A percentile compares a stretch with the other conserved stretches of the same genome.
Conservation (phyloP, 257 asterid species). For the Coffea eugenioides region DNA sequence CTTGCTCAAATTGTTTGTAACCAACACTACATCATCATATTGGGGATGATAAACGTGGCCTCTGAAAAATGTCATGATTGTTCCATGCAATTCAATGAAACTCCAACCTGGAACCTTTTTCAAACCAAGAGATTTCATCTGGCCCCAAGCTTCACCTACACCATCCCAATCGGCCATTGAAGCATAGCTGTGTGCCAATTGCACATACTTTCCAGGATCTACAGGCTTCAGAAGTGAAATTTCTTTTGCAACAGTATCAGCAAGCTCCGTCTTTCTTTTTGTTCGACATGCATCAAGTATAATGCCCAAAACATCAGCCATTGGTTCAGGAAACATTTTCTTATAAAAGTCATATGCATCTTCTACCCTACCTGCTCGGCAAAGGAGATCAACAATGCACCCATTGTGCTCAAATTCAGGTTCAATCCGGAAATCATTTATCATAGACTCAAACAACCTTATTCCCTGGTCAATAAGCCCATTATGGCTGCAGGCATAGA, state of each 20-base stretch:
- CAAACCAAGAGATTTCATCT: slow-evolving; percentile 69
- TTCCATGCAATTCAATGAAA: slow-evolving; percentile 69
- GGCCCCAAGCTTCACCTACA: slow-evolving; percentile 76
- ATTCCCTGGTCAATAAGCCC: slow-evolving; percentile 72
- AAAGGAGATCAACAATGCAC: slow-evolving; percentile 77
- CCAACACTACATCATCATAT: slow-evolving; percentile 38
- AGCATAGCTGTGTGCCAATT: slow-evolving; percentile 77
- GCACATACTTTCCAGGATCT: slow-evolving; percentile 83
- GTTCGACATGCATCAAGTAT: slow-evolving; percentile 69
- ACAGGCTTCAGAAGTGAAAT: slow-evolving; percentile 42
- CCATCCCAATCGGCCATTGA: slow-evolving; percentile 72
- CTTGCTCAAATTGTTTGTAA: slow-evolving; percentile 42
- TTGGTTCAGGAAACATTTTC: slow-evolving; percentile 53
- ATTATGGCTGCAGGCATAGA: slow-evolving; percentile 75
- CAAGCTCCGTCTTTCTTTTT: slow-evolving; percentile 43
- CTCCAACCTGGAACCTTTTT: slow-evolving; percentile 86
- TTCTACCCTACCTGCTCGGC: slow-evolving; percentile 75
- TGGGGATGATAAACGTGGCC: slow-evolving; percentile 65
- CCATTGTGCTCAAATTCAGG: slow-evolving; percentile 76
- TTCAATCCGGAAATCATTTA: slow-evolving; percentile 45
- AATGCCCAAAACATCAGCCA: slow-evolving; percentile 65
- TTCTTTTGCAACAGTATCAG: slow-evolving; percentile 49
- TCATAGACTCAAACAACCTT: slow-evolving; percentile 66
- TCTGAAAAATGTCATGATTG: slow-evolving; percentile 53
- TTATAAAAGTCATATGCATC: slow-evolving; percentile 61